Base-by-base conservation (phyloP, 2,329 filamentous ascomycete genomes). In the Pseudopithomyces chartarum region DNA sequence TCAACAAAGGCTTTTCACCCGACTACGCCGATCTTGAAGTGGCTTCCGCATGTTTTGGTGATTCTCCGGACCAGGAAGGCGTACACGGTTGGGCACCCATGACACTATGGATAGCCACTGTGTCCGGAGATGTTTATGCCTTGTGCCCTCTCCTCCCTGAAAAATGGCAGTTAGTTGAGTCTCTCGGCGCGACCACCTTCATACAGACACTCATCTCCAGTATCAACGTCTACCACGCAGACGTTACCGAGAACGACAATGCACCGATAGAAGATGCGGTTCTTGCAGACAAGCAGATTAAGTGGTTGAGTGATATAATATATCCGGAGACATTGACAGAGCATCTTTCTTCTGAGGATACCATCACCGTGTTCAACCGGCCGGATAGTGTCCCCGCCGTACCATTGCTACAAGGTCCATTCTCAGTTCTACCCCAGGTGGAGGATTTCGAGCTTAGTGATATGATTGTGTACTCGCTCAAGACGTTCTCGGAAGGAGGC, bases 51-150 rank as follows among this genome's bases (percentile, higher is more conserved):
- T 91, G 88, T 72, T 99, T 99, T 78, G 94, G 92, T 13, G 92
- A 92, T 23, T 80, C 73, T 49, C 85, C 83, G 10, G 79, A 74
- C 32, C 68, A 75, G 54, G 80, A 83, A 52, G 83, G 82, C 36
- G 84, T 87, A 61, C 81, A 86, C 67, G 84, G 84, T 1, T 99
- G 95, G 95, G 90, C 92, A 7, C 87, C 93, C 10, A 97, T 97
- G 90, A 98, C 95, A 0, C 82, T 99, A 11, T 99, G 94, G 91
- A 81, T 98, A 50, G 92, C 93, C n/a, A 99, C 97, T 90, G 87
- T 87, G 36, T 90, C 92, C 57, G 95, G 95, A 3, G 93, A 97
- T 70, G 85, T 98, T 6, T 99, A 99, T 70, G 93, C 94, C 1
- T 80, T 99, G 8, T 97, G 93, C 71, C 95, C 95, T 1, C 82